These are phyloP conservation scores for Cylindrotheca closterium DNA, from an alignment of 108 stramenopile species.

Conservation along the genomic window DNA sequence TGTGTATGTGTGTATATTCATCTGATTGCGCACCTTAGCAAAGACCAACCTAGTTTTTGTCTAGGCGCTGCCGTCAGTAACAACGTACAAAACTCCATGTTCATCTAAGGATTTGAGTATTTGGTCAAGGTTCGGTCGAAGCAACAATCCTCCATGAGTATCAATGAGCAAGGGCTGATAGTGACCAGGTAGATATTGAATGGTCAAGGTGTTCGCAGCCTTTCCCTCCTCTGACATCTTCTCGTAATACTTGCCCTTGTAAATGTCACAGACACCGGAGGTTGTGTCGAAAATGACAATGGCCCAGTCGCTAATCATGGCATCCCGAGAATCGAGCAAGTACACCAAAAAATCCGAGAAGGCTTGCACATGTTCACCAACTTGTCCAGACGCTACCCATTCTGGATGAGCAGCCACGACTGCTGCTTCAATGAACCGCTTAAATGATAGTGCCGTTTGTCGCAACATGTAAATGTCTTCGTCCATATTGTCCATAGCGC, in stretches of 20 bases:
- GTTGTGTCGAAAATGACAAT: constrained; percentile 55
- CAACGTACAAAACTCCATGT: constrained; percentile 50
- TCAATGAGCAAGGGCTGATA: constrained; percentile 49
- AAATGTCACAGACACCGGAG: constrained; percentile 61
- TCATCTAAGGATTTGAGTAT: constrained; percentile 47
- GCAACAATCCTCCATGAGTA: not conserved
- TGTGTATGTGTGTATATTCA: too few species aligned
- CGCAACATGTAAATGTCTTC: constrained; percentile 22
- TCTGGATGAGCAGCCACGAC: constrained; percentile 62
- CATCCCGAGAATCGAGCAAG: constrained; percentile 39
- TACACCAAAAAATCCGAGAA: constrained; percentile 71
- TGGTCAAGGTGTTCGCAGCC: constrained; percentile 52
- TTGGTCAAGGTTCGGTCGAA: constrained; percentile 41
- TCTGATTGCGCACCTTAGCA: too few species aligned
- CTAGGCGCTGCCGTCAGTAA: constrained; percentile 47
- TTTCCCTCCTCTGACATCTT: constrained; percentile 4
- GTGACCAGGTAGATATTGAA: constrained; percentile 57
- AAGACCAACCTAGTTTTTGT: too few species aligned
- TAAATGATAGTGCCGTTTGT: constrained; percentile 50
- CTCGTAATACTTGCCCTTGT: constrained; percentile 52
- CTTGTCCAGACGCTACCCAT: constrained; percentile 56
- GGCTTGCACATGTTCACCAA: constrained; percentile 64
- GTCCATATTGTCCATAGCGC: constrained; percentile 25
- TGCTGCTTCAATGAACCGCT: constrained; percentile 58
- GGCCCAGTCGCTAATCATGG: constrained; percentile 59